Percentiles rank a stretch among this genome's conserved stretches.
Evolutionary conservation across 805 yeast genomes (phyloP).

Genomic region (Tetrapisispora iriomotensis): DNA sequence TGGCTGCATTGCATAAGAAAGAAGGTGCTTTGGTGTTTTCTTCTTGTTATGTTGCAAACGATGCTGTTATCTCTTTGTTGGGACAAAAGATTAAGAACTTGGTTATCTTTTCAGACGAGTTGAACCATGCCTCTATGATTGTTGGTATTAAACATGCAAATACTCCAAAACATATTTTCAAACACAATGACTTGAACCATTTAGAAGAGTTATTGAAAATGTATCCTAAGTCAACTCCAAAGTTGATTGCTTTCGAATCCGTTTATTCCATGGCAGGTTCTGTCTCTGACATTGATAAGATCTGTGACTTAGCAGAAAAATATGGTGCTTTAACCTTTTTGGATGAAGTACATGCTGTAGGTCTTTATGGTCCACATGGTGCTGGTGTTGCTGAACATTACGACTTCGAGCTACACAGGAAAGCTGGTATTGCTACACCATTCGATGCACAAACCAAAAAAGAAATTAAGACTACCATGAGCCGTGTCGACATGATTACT

Average conservation of each 20-base stretch:
- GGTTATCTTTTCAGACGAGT: constrained; percentile 85
- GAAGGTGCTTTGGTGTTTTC: constrained; percentile 92
- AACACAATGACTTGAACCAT: constrained; percentile 80
- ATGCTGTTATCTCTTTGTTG: constrained; percentile 80
- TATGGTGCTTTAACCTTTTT: constrained; percentile 94
- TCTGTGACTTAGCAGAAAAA: constrained; percentile 93
- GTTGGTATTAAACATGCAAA: constrained; percentile 88
- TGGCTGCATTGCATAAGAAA: constrained; percentile 87
- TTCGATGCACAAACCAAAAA: constrained; percentile 13
- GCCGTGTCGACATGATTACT: constrained; percentile 89
- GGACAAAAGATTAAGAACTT: constrained; percentile 86
- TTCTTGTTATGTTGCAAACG: constrained; percentile 95
- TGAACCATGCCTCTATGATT: constrained; percentile 97
- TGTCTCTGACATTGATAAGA: constrained; percentile 82
- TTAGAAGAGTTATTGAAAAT: constrained; percentile 67
- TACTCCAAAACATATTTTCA: constrained; percentile 79
- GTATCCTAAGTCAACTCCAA: constrained; percentile 83
- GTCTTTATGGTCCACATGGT: constrained; percentile 98
- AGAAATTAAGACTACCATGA: constrained; percentile 35
- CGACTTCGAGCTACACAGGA: constrained; percentile 75
- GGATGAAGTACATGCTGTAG: constrained; percentile 98
- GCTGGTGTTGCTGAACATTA: constrained; percentile 98
- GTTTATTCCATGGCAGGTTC: constrained; percentile 99
- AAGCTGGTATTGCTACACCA: constrained; percentile 51
- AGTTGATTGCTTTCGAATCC: constrained; percentile 91